phyloP scores from a whole-genome alignment of 306 rosid species.

The Abrus precatorius region DNA sequence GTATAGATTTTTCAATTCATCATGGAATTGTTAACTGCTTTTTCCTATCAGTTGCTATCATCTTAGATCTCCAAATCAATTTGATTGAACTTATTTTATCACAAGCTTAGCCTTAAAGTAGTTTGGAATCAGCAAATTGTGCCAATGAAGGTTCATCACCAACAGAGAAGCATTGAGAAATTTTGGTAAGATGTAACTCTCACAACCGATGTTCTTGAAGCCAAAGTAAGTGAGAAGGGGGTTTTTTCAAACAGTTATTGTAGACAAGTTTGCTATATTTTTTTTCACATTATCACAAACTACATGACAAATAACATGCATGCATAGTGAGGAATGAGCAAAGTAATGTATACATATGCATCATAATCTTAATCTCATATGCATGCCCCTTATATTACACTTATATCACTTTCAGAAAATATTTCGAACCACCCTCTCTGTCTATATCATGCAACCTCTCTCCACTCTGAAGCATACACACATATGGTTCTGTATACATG shows the following conservation, averaged over 20 bases:
- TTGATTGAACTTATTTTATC: neutral
- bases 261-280: constrained; percentile 6
- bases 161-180: neutral
- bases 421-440: neutral
- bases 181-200: constrained; percentile 45
- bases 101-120: neutral
- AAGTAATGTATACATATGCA: neutral
- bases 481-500: neutral
- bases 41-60: neutral
- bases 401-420: neutral
- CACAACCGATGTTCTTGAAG: constrained; percentile 52
- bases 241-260: constrained; percentile 35
- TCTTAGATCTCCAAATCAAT: neutral
- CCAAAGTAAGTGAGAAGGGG: constrained; percentile 42
- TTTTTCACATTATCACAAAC: constrained; percentile 2
- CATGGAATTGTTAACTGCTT: constrained; percentile 6
- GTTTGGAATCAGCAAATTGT: neutral
- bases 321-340: constrained; percentile 9
- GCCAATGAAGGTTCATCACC: neutral
- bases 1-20: neutral
- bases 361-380: neutral
- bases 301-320: constrained; percentile 30
- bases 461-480: neutral
- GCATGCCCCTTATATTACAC: neutral
- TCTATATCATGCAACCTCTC: neutral